Base-by-base conservation (phyloP, 495 filamentous ascomycete species). In the Podospora conica region DNA sequence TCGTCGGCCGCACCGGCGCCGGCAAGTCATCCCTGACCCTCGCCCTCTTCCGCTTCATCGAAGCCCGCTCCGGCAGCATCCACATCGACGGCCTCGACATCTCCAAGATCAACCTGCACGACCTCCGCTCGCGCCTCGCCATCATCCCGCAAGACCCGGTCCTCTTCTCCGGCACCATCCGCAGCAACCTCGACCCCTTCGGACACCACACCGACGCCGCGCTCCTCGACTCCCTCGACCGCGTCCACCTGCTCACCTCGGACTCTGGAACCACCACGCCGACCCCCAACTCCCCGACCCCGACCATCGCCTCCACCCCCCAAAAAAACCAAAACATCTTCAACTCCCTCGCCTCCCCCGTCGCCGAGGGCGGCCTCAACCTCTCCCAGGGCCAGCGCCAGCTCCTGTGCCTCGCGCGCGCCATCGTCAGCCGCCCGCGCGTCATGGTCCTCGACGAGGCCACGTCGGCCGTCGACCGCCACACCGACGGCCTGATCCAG, bases 381-480 rank as follows among this genome's bases (percentile, higher is more conserved):
- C 83, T 97, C 11, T 92, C 90, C 0, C 92, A 96, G 71, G 93
- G 93, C 3, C 92, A 97, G 74, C 83, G 91, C 6, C 93, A 97
- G 71, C 90, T 96, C 1, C 84, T 97, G 12, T 95, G 92, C 69
- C 86, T 97, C 1, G 92, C 93, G 0, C 88, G 93, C 7, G 92
- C 93, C 40, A 94, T 96, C 70, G 87, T 96, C 29, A 80, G 86
- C 5, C 83, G 87, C 0, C 91, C 91, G 11, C 90, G 90, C 70
- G 88, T 97, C 66, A 89, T 97, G 84, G 87, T 97, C 9, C 82
- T 97, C 10, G 93, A 97, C 72, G 93, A 97, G 77, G 93, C 93
- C 0, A 97, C 93, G 0, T 90, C 86, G 5, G 90, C 93, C 3
- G 91, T 97, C 5, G 93, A 96, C 75, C 92, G 91, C 88, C 84